These are phyloP conservation scores for Aspergillus hortae DNA, from an alignment of 2,329 filamentous ascomycete species.

Conservation along the genomic window DNA sequence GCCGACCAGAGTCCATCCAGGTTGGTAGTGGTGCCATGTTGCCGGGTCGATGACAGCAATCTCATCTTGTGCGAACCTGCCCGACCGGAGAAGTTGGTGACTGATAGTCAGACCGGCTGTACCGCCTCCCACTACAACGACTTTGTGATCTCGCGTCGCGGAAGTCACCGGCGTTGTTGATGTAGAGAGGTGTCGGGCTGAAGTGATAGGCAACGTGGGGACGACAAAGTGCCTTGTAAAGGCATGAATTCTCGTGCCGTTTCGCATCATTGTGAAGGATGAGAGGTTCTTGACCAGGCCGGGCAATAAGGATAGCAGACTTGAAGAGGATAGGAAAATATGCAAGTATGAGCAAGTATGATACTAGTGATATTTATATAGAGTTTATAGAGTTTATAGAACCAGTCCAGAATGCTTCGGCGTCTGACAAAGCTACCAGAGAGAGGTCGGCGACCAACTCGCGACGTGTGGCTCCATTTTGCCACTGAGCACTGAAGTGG, in stretches of 20 bases:
- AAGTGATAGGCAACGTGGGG: constrained; percentile 5
- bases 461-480: too few relatives aligned
- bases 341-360: too few relatives aligned
- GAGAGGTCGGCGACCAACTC: neutral
- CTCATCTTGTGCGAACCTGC: constrained; percentile 56
- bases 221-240: too few relatives aligned
- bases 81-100: constrained; percentile 62
- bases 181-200: constrained; percentile 23
- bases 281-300: too few relatives aligned
- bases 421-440: neutral
- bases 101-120: constrained; percentile 63
- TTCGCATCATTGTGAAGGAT: too few relatives aligned
- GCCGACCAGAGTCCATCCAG: constrained; percentile 67
- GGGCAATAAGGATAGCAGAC: too few relatives aligned
- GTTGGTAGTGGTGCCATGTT: constrained; percentile 64
- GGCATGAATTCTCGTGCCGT: too few relatives aligned
- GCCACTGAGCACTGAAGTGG: too few relatives aligned
- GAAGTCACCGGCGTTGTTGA: constrained; percentile 28
- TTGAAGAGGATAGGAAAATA: too few relatives aligned
- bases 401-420: neutral
- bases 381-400: too few relatives aligned
- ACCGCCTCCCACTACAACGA: constrained; percentile 66
- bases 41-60: constrained; percentile 64
- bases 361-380: too few relatives aligned
- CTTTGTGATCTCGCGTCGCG: constrained; percentile 53